Percentiles rank a stretch among this genome's conserved stretches.
Conservation (phyloP, 768 basidiomycete species). For the Lentinula sp. region DNA sequence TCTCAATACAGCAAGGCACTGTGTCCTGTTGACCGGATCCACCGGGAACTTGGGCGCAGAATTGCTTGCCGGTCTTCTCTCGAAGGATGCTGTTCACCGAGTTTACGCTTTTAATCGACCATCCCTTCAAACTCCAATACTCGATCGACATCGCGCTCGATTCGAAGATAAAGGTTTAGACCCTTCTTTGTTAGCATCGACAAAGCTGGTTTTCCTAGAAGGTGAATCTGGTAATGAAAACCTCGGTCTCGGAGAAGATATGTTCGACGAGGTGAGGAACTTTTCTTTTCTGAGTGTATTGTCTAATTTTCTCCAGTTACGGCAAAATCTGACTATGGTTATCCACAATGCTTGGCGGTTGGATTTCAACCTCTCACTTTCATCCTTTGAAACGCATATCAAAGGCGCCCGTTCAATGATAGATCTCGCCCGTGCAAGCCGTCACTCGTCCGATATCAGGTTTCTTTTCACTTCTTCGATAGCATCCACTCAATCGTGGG, state of each 20-base stretch:
- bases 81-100: slow-evolving; percentile 7
- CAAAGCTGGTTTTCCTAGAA: slow-evolving; percentile 7
- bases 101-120: slow-evolving; percentile 19
- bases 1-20: neutral
- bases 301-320: neutral
- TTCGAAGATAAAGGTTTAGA: slow-evolving; percentile 16
- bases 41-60: slow-evolving; percentile 24
- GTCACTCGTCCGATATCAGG: slow-evolving; percentile 8
- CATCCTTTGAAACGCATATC: slow-evolving; percentile 28
- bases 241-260: slow-evolving; percentile 8
- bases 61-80: slow-evolving; percentile 15
- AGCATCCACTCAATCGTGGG: slow-evolving; percentile 23
- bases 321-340: slow-evolving; percentile 15
- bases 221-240: slow-evolving; percentile 12
- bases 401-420: slow-evolving; percentile 21
- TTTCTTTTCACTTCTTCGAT: slow-evolving; percentile 24
- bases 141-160: slow-evolving; percentile 13
- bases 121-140: neutral
- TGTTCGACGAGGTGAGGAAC: slow-evolving; percentile 14
- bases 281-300: neutral
- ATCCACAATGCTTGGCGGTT: slow-evolving; percentile 31
- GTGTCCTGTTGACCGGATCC: slow-evolving; percentile 24
- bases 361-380: slow-evolving; percentile 29
- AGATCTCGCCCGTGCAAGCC: slow-evolving; percentile 14
- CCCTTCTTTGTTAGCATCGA: slow-evolving; percentile 9